Evolutionary conservation across 768 basidiomycete genomes (phyloP), one percentile per base, ranked within the genome.

Genomic region (Termitomyces sp.): DNA sequence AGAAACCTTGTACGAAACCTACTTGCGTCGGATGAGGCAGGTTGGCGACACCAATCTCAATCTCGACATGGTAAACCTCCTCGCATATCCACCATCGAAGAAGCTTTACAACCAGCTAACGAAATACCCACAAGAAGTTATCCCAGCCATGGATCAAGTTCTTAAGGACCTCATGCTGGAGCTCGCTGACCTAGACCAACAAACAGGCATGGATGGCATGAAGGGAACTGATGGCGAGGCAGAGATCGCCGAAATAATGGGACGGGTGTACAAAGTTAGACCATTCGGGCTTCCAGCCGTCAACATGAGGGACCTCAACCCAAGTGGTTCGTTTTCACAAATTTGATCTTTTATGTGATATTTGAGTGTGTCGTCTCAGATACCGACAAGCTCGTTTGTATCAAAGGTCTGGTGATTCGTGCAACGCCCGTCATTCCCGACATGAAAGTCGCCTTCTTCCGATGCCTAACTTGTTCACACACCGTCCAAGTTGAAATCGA

Each of bases 381-480:
- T 69, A 99, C 97, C 66, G 97, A 99, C 81, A 97, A 98, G 73
- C 86, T 99, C 20, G 91, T 97, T 20, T 88, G 85, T 58, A 89
- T 99, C 76, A 97, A 96, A 71, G 97, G 97, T 58, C 85, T 99
- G 7, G 94, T 98, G 67, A 98, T 99, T 61, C 90, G 97, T 26
- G 92, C 95, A 0, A 98, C 97, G 0, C 93, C 96, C 12, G 91
- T 99, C 67, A 98, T 98, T 60, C 97, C 97, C 4, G 97, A 99
- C 74, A 98, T 99, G 97, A 95, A 96, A 75, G 86, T 86, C 64
- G 97, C 96, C 23, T 98, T 99, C 79, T 99, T 99, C 84, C 91
- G 95, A 56, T 99, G 97, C 74, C 79, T 93, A 30, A 90, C 89
- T 40, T 99, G 97, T 71, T 89, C 89, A 43, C 97, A 98, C 72